A percentile compares a stretch with the other conserved stretches of the same genome.
These are phyloP conservation scores for Venturia carpophila DNA, from an alignment of 2,329 filamentous ascomycete genomes.

Conservation along the genomic window DNA sequence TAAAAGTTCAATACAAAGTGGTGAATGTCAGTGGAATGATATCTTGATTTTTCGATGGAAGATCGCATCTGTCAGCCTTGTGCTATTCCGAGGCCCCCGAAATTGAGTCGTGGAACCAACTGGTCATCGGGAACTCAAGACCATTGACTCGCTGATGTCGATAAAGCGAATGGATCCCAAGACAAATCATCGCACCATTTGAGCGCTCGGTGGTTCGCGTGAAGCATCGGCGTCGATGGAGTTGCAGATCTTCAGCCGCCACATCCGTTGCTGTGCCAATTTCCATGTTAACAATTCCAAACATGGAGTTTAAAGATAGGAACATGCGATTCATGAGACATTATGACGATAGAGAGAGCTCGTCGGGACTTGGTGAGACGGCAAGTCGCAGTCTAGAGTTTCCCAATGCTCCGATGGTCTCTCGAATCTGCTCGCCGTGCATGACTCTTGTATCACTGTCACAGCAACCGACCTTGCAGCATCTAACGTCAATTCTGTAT, in stretches of 20 bases:
- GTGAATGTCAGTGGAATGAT: too few relatives aligned
- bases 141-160: too few relatives aligned
- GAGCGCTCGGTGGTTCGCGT: not conserved
- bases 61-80: too few relatives aligned
- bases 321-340: not conserved
- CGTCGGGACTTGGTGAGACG: not conserved
- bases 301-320: not conserved
- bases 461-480: not conserved
- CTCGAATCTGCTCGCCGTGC: too few relatives aligned
- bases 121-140: too few relatives aligned
- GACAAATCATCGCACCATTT: too few relatives aligned
- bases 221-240: not conserved
- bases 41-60: too few relatives aligned
- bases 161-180: too few relatives aligned
- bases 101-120: too few relatives aligned
- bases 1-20: too few relatives aligned
- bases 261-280: conserved; percentile 1
- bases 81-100: too few relatives aligned
- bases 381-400: not conserved
- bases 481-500: not conserved
- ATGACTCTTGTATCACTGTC: not conserved
- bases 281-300: not conserved
- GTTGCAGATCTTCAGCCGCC: not conserved
- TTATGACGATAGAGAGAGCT: not conserved
- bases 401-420: not conserved